phyloP scores from a whole-genome alignment of 331 rosid species.

The Malus hybrid region DNA sequence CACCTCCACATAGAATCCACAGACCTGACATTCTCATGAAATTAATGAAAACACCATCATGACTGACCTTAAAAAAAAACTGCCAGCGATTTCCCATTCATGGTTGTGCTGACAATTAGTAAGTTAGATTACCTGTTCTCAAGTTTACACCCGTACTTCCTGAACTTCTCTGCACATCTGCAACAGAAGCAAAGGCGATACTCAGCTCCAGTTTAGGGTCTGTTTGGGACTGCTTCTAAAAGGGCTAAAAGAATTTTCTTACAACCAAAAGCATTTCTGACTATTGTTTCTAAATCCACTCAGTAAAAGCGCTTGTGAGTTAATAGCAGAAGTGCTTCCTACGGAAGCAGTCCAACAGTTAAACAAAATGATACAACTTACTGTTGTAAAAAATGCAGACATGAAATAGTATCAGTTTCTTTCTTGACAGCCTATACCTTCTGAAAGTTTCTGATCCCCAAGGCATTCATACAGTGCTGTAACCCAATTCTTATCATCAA shows the following conservation, averaged over 20 bases:
- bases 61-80: not conserved
- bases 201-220: not conserved
- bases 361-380: too few species aligned
- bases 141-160: not conserved
- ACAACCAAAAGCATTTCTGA: too few species aligned
- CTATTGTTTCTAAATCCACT: too few species aligned
- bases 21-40: conserved; percentile 18
- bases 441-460: conserved; percentile 19
- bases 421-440: conserved; percentile 21
- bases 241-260: too few species aligned
- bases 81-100: not conserved
- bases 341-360: too few species aligned
- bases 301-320: not conserved
- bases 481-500: conserved; percentile 29
- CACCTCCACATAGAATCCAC: conserved; percentile 32
- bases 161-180: conserved; percentile 6
- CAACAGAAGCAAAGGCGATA: not conserved
- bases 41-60: not conserved
- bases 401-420: not conserved
- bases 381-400: too few species aligned
- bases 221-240: not conserved
- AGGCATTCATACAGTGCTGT: conserved; percentile 36
- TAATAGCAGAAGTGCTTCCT: too few species aligned
- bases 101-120: not conserved
- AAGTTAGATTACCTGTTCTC: conserved; percentile 26